A percentile compares a stretch with the other conserved stretches of the same genome.
These are phyloP conservation scores for Terfezia boudieri DNA, from an alignment of 495 filamentous ascomycete species.

Conservation along the genomic window DNA sequence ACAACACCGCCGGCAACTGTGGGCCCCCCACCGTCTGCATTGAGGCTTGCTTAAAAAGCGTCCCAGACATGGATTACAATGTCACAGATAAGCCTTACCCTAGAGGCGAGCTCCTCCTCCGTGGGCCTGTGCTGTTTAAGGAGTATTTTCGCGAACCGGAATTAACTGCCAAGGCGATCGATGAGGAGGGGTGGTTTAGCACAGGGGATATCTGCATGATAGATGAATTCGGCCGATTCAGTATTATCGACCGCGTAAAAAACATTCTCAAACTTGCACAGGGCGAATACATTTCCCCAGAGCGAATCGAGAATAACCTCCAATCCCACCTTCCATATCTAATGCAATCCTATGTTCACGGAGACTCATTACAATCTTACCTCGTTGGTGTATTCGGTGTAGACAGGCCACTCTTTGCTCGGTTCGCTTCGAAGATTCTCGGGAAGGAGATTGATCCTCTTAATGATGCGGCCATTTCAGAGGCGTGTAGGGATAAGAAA, in stretches of 20 bases:
- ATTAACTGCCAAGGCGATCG: constrained; percentile 62
- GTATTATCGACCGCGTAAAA: constrained; percentile 90
- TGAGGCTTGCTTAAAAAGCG: constrained; percentile 66
- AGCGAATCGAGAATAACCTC: constrained; percentile 88
- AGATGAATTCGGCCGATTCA: constrained; percentile 68
- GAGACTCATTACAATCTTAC: constrained; percentile 62
- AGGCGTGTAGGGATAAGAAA: constrained; percentile 38
- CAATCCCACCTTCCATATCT: constrained; percentile 57
- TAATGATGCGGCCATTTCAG: constrained; percentile 43
- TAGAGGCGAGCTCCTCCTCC: constrained; percentile 71
- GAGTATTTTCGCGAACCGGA: constrained; percentile 77
- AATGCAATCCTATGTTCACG: constrained; percentile 69
- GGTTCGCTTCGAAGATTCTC: constrained; percentile 53
- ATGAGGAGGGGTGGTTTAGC: constrained; percentile 86
- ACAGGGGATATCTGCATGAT: constrained; percentile 78
- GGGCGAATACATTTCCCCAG: constrained; percentile 93
- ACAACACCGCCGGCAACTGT: constrained; percentile 61
- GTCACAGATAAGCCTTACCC: constrained; percentile 79
- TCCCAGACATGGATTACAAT: constrained; percentile 90
- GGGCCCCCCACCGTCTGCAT: constrained; percentile 40
- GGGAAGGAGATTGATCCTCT: constrained; percentile 36
- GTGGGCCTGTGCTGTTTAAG: constrained; percentile 52
- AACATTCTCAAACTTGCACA: constrained; percentile 95
- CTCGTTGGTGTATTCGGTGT: constrained; percentile 77
- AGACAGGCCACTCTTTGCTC: constrained; percentile 56